phyloP scores from a whole-genome alignment of 305 asterid genomes.

The Fraxinus nigra region DNA sequence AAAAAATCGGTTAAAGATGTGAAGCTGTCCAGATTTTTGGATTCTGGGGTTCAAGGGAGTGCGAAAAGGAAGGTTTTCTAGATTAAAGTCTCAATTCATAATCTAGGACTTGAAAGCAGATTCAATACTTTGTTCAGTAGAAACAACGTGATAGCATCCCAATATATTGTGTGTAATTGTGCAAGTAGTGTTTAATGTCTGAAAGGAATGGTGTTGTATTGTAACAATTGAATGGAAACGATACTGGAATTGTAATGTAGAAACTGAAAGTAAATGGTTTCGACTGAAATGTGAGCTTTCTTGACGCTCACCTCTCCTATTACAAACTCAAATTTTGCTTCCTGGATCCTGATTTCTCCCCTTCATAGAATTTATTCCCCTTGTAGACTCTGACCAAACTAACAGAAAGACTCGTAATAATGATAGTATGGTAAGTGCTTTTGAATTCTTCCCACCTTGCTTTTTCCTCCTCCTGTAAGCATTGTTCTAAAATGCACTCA shows the following conservation, averaged over 20 bases:
- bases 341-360: neutral
- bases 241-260: neutral
- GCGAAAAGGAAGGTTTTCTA: neutral
- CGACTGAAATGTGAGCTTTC: neutral
- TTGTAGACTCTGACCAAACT: neutral
- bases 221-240: neutral
- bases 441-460: neutral
- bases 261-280: neutral
- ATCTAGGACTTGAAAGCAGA: neutral
- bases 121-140: neutral
- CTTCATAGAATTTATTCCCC: neutral
- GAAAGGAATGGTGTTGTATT: neutral
- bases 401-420: neutral
- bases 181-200: neutral
- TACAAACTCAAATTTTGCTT: neutral
- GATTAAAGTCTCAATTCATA: neutral
- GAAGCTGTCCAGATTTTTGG: neutral
- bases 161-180: neutral
- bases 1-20: neutral
- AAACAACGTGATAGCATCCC: neutral
- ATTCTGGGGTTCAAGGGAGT: neutral
- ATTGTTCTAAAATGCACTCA: too few relatives aligned
- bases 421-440: neutral
- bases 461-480: neutral
- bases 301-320: neutral